Conservation (phyloP, 805 yeast species). For the Kazachstania africana region DNA sequence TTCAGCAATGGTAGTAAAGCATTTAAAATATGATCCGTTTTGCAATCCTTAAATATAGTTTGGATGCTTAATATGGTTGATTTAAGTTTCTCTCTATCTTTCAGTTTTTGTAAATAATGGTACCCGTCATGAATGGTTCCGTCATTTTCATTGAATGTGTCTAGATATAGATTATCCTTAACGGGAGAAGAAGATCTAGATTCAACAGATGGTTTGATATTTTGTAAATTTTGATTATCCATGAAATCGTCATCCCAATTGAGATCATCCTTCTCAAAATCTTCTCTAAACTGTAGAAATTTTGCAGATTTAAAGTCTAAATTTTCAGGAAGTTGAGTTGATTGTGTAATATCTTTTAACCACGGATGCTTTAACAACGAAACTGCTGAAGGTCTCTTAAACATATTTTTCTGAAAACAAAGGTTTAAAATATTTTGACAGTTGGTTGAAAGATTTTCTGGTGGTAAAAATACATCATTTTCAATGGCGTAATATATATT, state of each 20-base stretch:
- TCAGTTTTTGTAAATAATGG: constrained; percentile 3
- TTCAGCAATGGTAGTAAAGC: constrained; percentile 5
- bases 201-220: too few species aligned
- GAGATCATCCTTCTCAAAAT: constrained; percentile 10
- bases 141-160: too few species aligned
- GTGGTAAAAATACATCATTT: constrained; percentile 30
- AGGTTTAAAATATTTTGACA: constrained; percentile 57
- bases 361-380: constrained; percentile 53
- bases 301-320: constrained; percentile 3
- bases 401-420: constrained; percentile 66
- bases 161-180: too few species aligned
- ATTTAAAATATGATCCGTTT: constrained; percentile 7
- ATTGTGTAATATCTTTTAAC: constrained; percentile 7
- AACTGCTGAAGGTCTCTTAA: constrained; percentile 51
- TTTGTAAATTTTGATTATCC: too few species aligned
- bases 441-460: constrained; percentile 26
- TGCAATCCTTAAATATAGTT: constrained; percentile 7
- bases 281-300: constrained; percentile 18
- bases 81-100: not conserved
- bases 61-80: constrained; percentile 1
- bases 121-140: constrained; percentile 1
- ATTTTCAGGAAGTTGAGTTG: not conserved
- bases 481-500: constrained; percentile 29
- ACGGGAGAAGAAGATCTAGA: not conserved
- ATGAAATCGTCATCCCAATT: constrained; percentile 22